These are phyloP conservation scores for Sporothrix euskadiensis DNA, from an alignment of 2,329 filamentous ascomycete species.

Conservation along the genomic window DNA sequence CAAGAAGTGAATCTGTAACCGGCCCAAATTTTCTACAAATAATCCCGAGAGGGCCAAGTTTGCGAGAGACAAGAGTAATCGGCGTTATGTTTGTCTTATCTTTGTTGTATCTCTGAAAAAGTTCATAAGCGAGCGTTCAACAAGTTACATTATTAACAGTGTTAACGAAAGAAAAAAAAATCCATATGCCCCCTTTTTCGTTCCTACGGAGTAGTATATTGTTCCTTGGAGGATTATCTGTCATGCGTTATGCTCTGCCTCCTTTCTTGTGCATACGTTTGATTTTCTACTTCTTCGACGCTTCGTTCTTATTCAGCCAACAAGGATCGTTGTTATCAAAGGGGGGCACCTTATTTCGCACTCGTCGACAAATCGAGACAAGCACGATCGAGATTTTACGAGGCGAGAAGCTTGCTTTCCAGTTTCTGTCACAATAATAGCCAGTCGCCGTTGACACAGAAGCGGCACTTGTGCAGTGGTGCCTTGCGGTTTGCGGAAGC, in stretches of 20 bases:
- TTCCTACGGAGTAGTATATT: neutral
- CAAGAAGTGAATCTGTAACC: no score
- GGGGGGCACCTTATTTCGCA: conserved; percentile 10
- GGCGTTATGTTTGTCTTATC: no score
- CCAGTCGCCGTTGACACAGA: neutral
- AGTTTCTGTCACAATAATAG: neutral
- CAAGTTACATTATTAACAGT: no score
- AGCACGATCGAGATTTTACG: neutral
- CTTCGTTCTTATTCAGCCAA: neutral
- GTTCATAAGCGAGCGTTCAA: no score
- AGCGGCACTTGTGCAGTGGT: neutral
- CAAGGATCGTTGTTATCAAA: neutral
- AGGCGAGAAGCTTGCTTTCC: neutral
- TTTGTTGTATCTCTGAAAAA: no score
- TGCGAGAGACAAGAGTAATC: no score
- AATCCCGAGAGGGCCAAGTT: no score
- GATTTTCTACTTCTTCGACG: neutral
- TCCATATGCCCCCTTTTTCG: neutral
- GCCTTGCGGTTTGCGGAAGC: neutral
- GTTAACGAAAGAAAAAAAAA: no score
- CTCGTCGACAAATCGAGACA: conserved; percentile 21
- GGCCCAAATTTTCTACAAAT: no score
- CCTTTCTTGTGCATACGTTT: neutral
- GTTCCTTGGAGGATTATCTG: neutral
- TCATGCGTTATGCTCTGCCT: neutral